Conservation (phyloP, 768 basidiomycete genomes). For the Phaffia australis region DNA sequence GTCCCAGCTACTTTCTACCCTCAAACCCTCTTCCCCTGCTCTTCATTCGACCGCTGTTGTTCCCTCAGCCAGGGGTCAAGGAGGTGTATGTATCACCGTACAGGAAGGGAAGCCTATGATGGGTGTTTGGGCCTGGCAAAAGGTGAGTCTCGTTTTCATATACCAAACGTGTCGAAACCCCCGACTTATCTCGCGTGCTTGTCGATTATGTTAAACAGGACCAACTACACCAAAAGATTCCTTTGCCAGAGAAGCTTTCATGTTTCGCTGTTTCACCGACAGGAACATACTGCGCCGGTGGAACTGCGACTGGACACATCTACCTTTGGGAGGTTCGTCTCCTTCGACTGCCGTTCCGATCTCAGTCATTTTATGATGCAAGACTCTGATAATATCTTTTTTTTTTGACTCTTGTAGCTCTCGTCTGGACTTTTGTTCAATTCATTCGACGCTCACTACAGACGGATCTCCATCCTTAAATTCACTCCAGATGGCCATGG, state of each 20-base stretch:
- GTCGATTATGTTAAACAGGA: conserved; percentile 48
- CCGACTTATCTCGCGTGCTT: conserved; percentile 21
- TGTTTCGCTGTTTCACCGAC: conserved; percentile 63
- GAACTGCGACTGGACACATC: conserved; percentile 75
- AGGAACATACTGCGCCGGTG: conserved; percentile 74
- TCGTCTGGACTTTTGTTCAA: conserved; percentile 87
- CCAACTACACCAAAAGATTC: conserved; percentile 72
- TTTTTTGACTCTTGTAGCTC: conserved; percentile 45
- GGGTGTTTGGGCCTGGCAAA: conserved; percentile 88
- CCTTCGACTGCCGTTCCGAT: background rate
- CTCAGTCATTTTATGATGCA: no score
- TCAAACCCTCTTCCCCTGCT: conserved; percentile 68
- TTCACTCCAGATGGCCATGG: conserved; percentile 74
- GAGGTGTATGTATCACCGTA: conserved; percentile 71
- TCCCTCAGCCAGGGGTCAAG: conserved; percentile 57
- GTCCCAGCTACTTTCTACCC: conserved; percentile 62
- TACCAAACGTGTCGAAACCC: conserved; percentile 9
- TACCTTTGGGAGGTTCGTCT: conserved; percentile 85
- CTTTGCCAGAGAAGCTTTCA: conserved; percentile 78
- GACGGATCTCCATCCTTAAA: conserved; percentile 65
- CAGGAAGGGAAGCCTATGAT: conserved; percentile 81
- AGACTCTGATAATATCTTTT: conserved; percentile 3
- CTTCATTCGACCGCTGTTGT: conserved; percentile 58
- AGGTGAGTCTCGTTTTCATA: conserved; percentile 45
- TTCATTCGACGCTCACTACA: conserved; percentile 93